phyloP scores from a whole-genome alignment of 192 early-diverging fungal species.

The Coemansia aciculifera region DNA sequence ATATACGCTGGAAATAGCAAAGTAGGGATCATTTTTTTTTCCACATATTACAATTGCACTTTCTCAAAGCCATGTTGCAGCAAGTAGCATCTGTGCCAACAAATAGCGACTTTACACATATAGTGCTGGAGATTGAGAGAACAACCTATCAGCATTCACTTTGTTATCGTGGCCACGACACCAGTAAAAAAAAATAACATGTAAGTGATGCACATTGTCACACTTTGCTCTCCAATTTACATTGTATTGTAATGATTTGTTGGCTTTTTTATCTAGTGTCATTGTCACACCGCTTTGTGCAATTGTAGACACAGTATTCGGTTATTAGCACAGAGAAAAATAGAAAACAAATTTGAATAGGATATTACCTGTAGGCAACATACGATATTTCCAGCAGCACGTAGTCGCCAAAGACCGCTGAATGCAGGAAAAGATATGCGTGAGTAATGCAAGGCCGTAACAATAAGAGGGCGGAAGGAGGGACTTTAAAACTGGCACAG shows the following conservation, averaged over 20 bases:
- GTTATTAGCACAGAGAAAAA: background rate
- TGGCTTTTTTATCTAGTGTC: background rate
- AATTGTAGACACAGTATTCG: background rate
- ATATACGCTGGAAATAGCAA: background rate
- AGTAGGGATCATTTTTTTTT: background rate
- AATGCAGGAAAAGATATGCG: background rate
- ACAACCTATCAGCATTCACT: background rate
- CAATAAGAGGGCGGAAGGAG: background rate
- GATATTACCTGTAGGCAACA: background rate
- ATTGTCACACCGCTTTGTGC: background rate
- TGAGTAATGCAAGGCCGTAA: background rate
- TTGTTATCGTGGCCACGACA: background rate
- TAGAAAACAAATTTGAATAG: background rate
- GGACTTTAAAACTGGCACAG: background rate
- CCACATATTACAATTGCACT: background rate
- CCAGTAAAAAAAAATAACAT: background rate
- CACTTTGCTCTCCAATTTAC: background rate
- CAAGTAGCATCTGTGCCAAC: background rate
- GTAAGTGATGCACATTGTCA: background rate
- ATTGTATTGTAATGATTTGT: background rate
- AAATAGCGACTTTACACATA: no score
- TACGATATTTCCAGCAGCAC: background rate
- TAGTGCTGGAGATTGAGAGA: background rate
- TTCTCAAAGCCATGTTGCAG: background rate
- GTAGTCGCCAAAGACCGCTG: background rate